These are phyloP conservation scores for Thermothielavioides terrestris DNA, from an alignment of 495 filamentous ascomycete species.

Conservation along the genomic window DNA sequence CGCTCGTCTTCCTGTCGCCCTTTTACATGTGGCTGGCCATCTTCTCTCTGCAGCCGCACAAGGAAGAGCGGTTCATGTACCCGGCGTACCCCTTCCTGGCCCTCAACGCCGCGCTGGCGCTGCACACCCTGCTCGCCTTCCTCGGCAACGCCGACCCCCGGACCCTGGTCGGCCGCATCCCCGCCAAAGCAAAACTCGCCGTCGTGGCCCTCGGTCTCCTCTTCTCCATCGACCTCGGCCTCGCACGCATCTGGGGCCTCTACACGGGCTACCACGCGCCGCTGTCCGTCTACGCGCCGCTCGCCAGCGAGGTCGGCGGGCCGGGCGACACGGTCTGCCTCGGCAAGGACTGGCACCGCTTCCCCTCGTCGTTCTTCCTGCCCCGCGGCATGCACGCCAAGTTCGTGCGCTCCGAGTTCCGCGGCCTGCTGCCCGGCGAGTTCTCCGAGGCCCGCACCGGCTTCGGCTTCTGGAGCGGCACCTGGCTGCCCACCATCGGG, in stretches of 20 bases:
- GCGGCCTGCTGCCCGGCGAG: slow-evolving; percentile 81
- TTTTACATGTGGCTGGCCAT: slow-evolving; percentile 94
- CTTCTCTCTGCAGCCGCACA: slow-evolving; percentile 88
- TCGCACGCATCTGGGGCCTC: slow-evolving; percentile 70
- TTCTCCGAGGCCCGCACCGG: slow-evolving; percentile 62
- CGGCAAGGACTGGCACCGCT: slow-evolving; percentile 98
- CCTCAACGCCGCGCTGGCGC: slow-evolving; percentile 79
- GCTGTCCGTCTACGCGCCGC: slow-evolving; percentile 57
- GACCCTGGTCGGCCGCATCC: slow-evolving; percentile 57
- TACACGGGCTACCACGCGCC: slow-evolving; percentile 81
- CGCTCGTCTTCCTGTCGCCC: slow-evolving; percentile 65
- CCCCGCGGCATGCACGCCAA: slow-evolving; percentile 71
- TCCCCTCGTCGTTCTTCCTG: slow-evolving; percentile 86
- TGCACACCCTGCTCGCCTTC: slow-evolving; percentile 67
- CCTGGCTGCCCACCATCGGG: slow-evolving; percentile 69
- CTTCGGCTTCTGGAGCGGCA: slow-evolving; percentile 60
- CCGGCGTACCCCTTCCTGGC: slow-evolving; percentile 87
- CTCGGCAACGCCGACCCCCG: slow-evolving; percentile 61
- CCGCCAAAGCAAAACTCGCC: slow-evolving; percentile 57
- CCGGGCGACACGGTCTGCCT: slow-evolving; percentile 71
- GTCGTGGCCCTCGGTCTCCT: slow-evolving; percentile 45
- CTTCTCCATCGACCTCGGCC: slow-evolving; percentile 53
- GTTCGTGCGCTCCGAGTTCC: slow-evolving; percentile 84
- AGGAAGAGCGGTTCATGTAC: slow-evolving; percentile 99
- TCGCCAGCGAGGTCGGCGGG: slow-evolving; percentile 37